A percentile compares a stretch with the other conserved stretches of the same genome.
phyloP scores from a whole-genome alignment of 148 eudicot species.

The Drosera capensis region DNA sequence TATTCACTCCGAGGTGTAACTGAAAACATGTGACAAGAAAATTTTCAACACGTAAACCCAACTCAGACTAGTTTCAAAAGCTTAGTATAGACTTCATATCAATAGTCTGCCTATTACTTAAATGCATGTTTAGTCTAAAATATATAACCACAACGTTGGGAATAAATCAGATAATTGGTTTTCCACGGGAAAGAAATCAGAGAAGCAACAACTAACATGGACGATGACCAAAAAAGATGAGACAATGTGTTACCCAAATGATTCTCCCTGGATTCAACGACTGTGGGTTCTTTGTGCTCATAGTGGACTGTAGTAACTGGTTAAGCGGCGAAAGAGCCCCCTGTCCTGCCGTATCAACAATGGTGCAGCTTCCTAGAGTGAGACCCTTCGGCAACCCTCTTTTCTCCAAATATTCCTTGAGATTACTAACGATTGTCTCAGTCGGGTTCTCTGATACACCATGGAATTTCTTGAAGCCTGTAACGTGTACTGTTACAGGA shows the following conservation, averaged over 20 bases:
- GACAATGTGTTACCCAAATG: slow-evolving; percentile 46
- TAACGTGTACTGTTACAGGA: background rate
- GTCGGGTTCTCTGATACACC: slow-evolving; percentile 34
- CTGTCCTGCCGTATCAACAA: slow-evolving; percentile 84
- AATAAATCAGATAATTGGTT: too few relatives aligned
- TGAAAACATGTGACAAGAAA: slow-evolving; percentile 10
- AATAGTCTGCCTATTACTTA: too few relatives aligned
- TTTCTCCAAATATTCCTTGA: slow-evolving; percentile 16
- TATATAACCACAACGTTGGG: too few relatives aligned
- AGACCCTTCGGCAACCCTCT: slow-evolving; percentile 20
- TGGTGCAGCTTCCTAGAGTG: slow-evolving; percentile 30
- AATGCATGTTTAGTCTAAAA: too few relatives aligned
- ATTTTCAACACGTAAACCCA: background rate
- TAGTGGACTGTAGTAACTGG: slow-evolving; percentile 25
- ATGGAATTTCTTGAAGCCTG: slow-evolving; percentile 2
- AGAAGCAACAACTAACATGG: too few relatives aligned
- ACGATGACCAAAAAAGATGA: background rate
- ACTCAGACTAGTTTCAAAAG: background rate
- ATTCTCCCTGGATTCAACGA: slow-evolving; percentile 31
- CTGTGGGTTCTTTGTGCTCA: slow-evolving; percentile 22
- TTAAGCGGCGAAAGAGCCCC: slow-evolving; percentile 66
- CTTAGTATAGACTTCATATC: too few relatives aligned
- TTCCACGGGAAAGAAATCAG: too few relatives aligned
- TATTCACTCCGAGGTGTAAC: slow-evolving; percentile 85
- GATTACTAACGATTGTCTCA: slow-evolving; percentile 21